Evolutionary conservation across 140 eudicot species (phyloP).

Genomic region (Oenanthe javanica): DNA sequence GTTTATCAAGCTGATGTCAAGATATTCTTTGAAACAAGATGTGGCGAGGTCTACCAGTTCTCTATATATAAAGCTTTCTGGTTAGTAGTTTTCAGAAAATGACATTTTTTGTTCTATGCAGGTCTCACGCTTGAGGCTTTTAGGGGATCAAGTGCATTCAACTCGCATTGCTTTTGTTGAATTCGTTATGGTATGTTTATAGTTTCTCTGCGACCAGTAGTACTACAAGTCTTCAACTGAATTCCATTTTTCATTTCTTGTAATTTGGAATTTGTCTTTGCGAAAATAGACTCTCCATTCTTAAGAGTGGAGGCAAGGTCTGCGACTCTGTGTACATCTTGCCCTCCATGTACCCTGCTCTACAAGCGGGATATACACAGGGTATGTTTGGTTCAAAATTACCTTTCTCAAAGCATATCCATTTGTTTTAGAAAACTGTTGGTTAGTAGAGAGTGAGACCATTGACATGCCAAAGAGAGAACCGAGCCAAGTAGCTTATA

Average conservation of each 20-base stretch:
- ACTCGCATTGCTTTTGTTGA: conserved; percentile 98
- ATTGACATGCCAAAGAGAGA: background rate
- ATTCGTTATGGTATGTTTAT: conserved; percentile 58
- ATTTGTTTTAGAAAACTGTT: background rate
- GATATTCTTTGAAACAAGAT: conserved; percentile 75
- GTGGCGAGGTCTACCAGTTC: conserved; percentile 71
- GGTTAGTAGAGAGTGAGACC: background rate
- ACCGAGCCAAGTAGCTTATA: background rate
- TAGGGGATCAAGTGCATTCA: conserved; percentile 94
- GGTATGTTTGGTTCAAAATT: background rate
- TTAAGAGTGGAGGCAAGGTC: background rate
- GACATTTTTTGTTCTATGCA: conserved; percentile 17
- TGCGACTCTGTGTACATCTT: background rate
- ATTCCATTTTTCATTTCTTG: background rate
- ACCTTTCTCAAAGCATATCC: background rate
- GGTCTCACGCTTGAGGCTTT: conserved; percentile 95
- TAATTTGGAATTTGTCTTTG: background rate
- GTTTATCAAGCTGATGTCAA: conserved; percentile 81
- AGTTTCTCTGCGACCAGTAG: background rate
- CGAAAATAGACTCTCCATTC: background rate
- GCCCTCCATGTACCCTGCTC: background rate
- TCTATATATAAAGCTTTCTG: background rate
- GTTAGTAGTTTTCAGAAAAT: background rate
- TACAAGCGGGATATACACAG: background rate
- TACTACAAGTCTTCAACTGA: background rate